Percentiles rank a stretch among this genome's conserved stretches.
These are phyloP conservation scores for Hypoxylon sp. DNA, from an alignment of 2,329 filamentous ascomycete genomes.

Conservation along the genomic window DNA sequence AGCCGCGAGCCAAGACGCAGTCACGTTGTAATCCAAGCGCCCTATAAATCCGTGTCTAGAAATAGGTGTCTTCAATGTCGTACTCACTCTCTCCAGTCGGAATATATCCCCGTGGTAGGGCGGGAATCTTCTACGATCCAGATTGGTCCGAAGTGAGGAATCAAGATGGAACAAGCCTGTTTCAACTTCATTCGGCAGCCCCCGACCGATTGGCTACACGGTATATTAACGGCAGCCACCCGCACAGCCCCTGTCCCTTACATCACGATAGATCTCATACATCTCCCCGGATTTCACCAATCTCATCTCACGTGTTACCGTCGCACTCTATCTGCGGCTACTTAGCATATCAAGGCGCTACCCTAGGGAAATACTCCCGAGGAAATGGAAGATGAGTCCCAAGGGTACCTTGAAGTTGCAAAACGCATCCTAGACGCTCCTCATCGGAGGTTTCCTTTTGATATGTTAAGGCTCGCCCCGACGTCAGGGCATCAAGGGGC, in stretches of 20 bases:
- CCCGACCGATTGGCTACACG: conserved; percentile 25
- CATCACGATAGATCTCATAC: conserved; percentile 8
- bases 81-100: background rate
- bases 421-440: background rate
- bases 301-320: conserved; percentile 22
- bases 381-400: background rate
- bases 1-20: conserved; percentile 8
- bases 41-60: background rate
- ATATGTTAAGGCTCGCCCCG: background rate
- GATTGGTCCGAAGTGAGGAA: background rate
- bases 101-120: too few relatives aligned
- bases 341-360: background rate
- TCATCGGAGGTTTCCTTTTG: background rate
- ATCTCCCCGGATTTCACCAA: conserved; percentile 22
- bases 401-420: background rate
- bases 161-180: conserved; percentile 22
- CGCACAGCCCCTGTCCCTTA: conserved; percentile 23
- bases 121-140: background rate
- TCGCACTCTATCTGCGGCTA: conserved; percentile 26
- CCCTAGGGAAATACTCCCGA: conserved; percentile 11
- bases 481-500: background rate
- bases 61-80: background rate
- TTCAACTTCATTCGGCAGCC: conserved; percentile 23
- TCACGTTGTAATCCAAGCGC: conserved; percentile 15
- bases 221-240: conserved; percentile 23